Conservation (phyloP, 2,329 filamentous ascomycete species). For the Paramyrothecium roridum region DNA sequence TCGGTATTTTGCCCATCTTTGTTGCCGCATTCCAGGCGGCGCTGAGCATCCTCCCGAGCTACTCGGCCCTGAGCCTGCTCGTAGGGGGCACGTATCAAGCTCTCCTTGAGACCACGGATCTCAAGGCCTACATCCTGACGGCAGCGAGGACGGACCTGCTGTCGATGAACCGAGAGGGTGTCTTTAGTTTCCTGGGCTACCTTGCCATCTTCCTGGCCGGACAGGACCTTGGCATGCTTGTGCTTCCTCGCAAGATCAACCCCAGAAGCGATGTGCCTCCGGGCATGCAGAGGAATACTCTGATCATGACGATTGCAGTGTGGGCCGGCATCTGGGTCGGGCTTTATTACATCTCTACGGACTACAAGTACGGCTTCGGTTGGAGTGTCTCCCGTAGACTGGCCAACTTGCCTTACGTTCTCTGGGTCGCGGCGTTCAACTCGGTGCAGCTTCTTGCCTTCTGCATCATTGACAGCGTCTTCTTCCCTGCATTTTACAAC, state of each 20-base stretch:
- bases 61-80: conserved; percentile 69
- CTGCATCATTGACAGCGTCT: conserved; percentile 70
- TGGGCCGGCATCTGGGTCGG: conserved; percentile 67
- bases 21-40: conserved; percentile 77
- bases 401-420: conserved; percentile 88
- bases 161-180: conserved; percentile 87
- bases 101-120: conserved; percentile 68
- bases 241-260: conserved; percentile 61
- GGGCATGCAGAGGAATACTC: conserved; percentile 48
- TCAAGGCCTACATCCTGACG: conserved; percentile 80
- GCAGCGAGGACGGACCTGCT: conserved; percentile 76
- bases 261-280: conserved; percentile 37
- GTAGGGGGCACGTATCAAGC: conserved; percentile 71
- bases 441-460: conserved; percentile 76
- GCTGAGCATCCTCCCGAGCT: conserved; percentile 69
- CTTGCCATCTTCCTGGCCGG: conserved; percentile 92
- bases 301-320: conserved; percentile 60
- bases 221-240: conserved; percentile 75
- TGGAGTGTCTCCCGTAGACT: conserved; percentile 81
- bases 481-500: conserved; percentile 72
- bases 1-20: conserved; percentile 84
- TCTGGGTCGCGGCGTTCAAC: conserved; percentile 94
- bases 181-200: conserved; percentile 95
- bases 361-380: conserved; percentile 66
- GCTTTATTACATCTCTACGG: conserved; percentile 68